Evolutionary conservation across 2,329 filamentous ascomycete species (phyloP), one percentile per base, ranked within the genome.

Genomic region (Knoxdaviesia capensis): DNA sequence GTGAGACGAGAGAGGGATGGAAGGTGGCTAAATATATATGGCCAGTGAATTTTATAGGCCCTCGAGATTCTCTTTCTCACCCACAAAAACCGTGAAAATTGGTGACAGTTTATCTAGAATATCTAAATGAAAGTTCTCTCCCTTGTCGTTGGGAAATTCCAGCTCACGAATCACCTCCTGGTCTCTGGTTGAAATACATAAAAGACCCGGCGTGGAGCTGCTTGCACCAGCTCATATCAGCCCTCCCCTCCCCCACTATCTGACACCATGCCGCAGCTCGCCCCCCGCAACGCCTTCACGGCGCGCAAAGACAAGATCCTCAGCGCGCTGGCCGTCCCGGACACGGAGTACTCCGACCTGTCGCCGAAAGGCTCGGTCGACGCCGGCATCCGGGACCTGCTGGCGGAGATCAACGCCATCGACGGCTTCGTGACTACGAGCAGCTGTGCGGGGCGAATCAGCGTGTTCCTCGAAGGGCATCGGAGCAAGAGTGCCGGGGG

Each of bases 321-420:
- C 9, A 60, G 67, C 36, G 71, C 78, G 48, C 74, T 94, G 3
- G 63, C 73, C 6, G 65, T 75, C 4, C 80, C 85, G 1, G 71
- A 74, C 37, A 67, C 65, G 4, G 69, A 80, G 45, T 93, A 94
- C 58, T 72, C 74, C 36, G 88, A 94, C 58, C 69, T 80, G 6
- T 93, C 84, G 1, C 87, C 88, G 3, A 94, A 94, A 62, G 88
- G 87, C 10, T 80, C 77, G 1, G 71, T 96, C 20, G 88, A 96
- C 56, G 71, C 64, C 39, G 80, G 76, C 1, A 86, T 96, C 49
- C 71, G 78, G 39, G 68, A 77, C 28, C 64, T 94, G 42, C 86
- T 96, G 46, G 67, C 69, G 41, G 74, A 80, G 49, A 79, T 96
- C 55, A 96, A 96, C 58, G 56, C 52, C 1, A 54, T 79, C 5